Conservation (phyloP, 352 stramenopile genomes). For the Chrysophaeum taylorii region DNA sequence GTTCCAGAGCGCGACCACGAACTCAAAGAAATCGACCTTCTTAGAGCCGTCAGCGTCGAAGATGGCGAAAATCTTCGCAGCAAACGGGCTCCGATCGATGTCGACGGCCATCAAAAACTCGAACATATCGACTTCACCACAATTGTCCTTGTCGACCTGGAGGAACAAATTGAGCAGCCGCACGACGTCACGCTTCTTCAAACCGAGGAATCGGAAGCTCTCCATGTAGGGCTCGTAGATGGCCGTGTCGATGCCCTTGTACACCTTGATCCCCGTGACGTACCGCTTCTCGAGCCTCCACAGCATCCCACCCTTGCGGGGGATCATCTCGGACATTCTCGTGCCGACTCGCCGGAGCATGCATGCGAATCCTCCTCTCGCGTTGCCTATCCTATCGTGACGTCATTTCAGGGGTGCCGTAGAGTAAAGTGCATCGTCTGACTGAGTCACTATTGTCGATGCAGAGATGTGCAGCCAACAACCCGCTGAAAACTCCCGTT, state of each 20-base stretch:
- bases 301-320: too few relatives aligned
- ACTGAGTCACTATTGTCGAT: too few relatives aligned
- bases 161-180: conserved; percentile 15
- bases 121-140: conserved; percentile 16
- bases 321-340: too few relatives aligned
- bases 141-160: conserved; percentile 18
- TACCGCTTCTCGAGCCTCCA: too few relatives aligned
- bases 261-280: background rate
- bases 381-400: too few relatives aligned
- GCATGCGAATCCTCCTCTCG: too few relatives aligned
- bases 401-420: too few relatives aligned
- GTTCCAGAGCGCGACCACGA: conserved; percentile 31
- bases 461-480: too few relatives aligned
- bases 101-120: conserved; percentile 30
- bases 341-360: too few relatives aligned
- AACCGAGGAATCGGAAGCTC: conserved; percentile 10
- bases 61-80: conserved; percentile 27
- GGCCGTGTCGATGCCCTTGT: background rate
- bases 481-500: too few relatives aligned
- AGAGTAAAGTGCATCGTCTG: too few relatives aligned
- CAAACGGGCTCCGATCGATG: conserved; percentile 24
- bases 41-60: conserved; percentile 32
- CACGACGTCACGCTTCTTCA: conserved; percentile 1
- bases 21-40: conserved; percentile 32
- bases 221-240: conserved; percentile 7